Conservation (phyloP, 1,284 basidiomycete genomes). For the Taiwanofungus camphoratus region DNA sequence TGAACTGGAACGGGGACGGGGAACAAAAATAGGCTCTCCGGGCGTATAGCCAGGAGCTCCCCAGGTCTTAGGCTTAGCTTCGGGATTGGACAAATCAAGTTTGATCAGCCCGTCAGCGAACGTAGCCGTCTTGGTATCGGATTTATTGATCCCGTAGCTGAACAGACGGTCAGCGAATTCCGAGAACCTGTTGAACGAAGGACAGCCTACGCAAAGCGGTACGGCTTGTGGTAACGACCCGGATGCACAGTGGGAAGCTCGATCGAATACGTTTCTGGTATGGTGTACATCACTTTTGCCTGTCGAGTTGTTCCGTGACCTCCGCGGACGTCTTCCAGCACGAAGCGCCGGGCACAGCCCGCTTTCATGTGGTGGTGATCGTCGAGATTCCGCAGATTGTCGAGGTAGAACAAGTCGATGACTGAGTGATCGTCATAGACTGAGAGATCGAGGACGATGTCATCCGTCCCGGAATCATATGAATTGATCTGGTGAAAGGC, state of each 20-base stretch:
- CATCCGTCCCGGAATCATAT: slow-evolving; percentile 28
- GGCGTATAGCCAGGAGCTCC: slow-evolving; percentile 25
- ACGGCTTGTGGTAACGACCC: slow-evolving; percentile 24
- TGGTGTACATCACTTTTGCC: slow-evolving; percentile 14
- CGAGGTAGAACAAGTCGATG: slow-evolving; percentile 26
- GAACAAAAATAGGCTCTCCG: slow-evolving; percentile 32
- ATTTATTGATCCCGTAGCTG: slow-evolving; percentile 24
- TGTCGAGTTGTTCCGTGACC: background rate
- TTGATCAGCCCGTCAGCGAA: slow-evolving; percentile 32
- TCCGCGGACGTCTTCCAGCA: background rate
- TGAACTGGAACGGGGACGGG: slow-evolving; percentile 19
- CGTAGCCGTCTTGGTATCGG: slow-evolving; percentile 18
- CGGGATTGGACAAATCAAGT: slow-evolving; percentile 24
- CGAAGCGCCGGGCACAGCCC: slow-evolving; percentile 19
- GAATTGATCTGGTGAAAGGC: slow-evolving; percentile 34
- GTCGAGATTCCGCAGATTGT: slow-evolving; percentile 18
- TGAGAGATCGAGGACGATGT: slow-evolving; percentile 32
- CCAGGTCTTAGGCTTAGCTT: slow-evolving; percentile 22
- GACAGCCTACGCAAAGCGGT: slow-evolving; percentile 23
- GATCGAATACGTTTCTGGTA: slow-evolving; percentile 15
- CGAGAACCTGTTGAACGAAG: background rate
- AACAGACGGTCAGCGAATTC: background rate
- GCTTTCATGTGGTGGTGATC: slow-evolving; percentile 5
- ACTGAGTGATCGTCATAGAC: slow-evolving; percentile 28
- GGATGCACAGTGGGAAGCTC: slow-evolving; percentile 32